phyloP scores from a whole-genome alignment of 495 filamentous ascomycete species.

The Aspergillus sparsus region DNA sequence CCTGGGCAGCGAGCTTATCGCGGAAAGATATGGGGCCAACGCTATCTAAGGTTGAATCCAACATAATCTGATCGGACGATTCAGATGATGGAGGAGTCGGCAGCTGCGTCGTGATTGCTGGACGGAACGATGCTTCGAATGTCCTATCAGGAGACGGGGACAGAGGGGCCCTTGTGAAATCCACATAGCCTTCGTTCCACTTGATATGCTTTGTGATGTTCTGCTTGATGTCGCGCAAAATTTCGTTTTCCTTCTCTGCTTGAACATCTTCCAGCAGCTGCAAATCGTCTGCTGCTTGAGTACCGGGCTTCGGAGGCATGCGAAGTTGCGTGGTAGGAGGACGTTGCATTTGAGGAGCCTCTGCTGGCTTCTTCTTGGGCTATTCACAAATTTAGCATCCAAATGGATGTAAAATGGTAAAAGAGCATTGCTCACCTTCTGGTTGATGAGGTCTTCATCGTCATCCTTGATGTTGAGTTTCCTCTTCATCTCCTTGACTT shows the following conservation, averaged over 20 bases:
- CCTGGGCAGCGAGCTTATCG: slow-evolving; percentile 49
- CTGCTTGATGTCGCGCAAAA: slow-evolving; percentile 73
- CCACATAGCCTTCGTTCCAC: slow-evolving; percentile 83
- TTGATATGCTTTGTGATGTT: slow-evolving; percentile 79
- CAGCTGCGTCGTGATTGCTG: slow-evolving; percentile 78
- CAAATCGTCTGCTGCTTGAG: slow-evolving; percentile 69
- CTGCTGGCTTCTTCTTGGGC: slow-evolving; percentile 67
- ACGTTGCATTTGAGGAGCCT: slow-evolving; percentile 56
- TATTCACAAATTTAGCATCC: slow-evolving; percentile 50
- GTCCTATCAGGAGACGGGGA: slow-evolving; percentile 63
- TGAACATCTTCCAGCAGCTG: slow-evolving; percentile 70
- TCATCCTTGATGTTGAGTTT: slow-evolving; percentile 86
- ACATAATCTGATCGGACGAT: slow-evolving; percentile 58
- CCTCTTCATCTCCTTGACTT: slow-evolving; percentile 82
- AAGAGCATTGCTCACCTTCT: slow-evolving; percentile 65
- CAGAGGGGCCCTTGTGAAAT: slow-evolving; percentile 78
- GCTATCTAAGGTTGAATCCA: slow-evolving; percentile 48
- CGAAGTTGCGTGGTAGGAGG: slow-evolving; percentile 61
- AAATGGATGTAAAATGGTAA: slow-evolving; percentile 2
- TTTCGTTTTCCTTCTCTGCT: slow-evolving; percentile 78
- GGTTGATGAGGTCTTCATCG: slow-evolving; percentile 93
- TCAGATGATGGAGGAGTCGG: slow-evolving; percentile 85
- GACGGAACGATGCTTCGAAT: slow-evolving; percentile 67
- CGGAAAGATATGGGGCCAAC: slow-evolving; percentile 45
- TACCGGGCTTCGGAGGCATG: slow-evolving; percentile 68